Percentiles rank a stretch among this genome's conserved stretches.
phyloP scores from a whole-genome alignment of 73 alveolate species.

The Tetrahymena malaccensis region DNA sequence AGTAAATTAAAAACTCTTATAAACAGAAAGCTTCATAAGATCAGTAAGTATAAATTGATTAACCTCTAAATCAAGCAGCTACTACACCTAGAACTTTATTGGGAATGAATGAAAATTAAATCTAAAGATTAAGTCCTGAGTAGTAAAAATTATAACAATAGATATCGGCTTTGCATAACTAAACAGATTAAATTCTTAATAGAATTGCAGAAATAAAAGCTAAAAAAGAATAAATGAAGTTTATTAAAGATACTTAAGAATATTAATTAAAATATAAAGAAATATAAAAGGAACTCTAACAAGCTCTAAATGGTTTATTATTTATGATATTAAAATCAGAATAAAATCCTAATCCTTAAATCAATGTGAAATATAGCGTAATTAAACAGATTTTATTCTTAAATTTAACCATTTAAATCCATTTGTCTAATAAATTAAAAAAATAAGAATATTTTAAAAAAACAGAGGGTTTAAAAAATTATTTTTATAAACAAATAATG shows the following conservation, averaged over 20 bases:
- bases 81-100: not conserved
- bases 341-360: not conserved
- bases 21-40: not conserved
- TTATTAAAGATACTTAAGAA: not conserved
- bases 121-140: not conserved
- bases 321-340: not conserved
- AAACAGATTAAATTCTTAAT: not conserved
- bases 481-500: no score
- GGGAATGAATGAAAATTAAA: not conserved
- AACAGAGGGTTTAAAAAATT: no score
- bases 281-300: not conserved
- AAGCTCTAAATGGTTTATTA: not conserved
- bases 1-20: not conserved
- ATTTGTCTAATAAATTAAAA: no score
- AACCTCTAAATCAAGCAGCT: not conserved
- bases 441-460: no score
- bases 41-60: not conserved
- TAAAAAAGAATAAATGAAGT: not conserved
- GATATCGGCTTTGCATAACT: not conserved
- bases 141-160: not conserved
- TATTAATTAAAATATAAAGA: not conserved
- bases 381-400: not conserved
- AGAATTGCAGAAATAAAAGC: not conserved
- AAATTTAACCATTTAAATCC: not conserved
- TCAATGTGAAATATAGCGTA: not conserved